Conservation (phyloP, 1,284 basidiomycete genomes). For the Melampsora larici-populina region DNA sequence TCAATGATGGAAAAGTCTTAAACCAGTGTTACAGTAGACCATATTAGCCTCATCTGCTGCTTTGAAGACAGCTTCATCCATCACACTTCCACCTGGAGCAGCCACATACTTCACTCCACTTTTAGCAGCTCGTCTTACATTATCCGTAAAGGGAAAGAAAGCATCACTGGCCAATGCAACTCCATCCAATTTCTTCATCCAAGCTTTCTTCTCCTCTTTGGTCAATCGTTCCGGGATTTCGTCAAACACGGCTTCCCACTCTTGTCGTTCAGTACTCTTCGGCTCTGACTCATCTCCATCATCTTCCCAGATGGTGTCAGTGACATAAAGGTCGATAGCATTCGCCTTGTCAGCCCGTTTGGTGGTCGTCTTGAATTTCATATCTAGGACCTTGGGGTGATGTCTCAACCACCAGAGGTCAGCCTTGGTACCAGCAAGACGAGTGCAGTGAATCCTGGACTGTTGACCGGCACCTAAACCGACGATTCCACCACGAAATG, state of each 20-base stretch:
- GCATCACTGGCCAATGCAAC: constrained; percentile 94
- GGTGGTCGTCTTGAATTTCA: constrained; percentile 95
- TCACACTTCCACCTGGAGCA: constrained; percentile 91
- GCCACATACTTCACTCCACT: constrained; percentile 89
- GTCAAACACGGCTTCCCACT: constrained; percentile 90
- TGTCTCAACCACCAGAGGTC: constrained; percentile 99
- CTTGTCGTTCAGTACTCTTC: constrained; percentile 65
- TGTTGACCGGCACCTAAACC: constrained; percentile 98
- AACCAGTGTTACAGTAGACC: constrained; percentile 55
- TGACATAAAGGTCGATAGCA: constrained; percentile 94
- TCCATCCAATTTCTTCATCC: constrained; percentile 69
- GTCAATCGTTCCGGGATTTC: constrained; percentile 67
- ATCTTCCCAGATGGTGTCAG: constrained; percentile 70
- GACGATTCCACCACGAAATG: constrained; percentile 85
- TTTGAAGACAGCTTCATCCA: constrained; percentile 93
- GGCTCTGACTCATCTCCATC: constrained; percentile 60
- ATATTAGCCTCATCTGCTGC: constrained; percentile 85
- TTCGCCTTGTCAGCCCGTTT: constrained; percentile 98
- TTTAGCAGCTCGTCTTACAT: constrained; percentile 86
- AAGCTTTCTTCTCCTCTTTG: constrained; percentile 69
- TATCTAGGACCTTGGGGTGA: constrained; percentile 81
- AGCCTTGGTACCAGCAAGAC: constrained; percentile 94
- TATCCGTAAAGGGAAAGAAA: constrained; percentile 99
- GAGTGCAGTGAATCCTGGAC: constrained; percentile 98
- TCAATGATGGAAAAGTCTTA: constrained; percentile 44